Conservation (phyloP, 257 asterid genomes). For the Capsicum chinense region DNA sequence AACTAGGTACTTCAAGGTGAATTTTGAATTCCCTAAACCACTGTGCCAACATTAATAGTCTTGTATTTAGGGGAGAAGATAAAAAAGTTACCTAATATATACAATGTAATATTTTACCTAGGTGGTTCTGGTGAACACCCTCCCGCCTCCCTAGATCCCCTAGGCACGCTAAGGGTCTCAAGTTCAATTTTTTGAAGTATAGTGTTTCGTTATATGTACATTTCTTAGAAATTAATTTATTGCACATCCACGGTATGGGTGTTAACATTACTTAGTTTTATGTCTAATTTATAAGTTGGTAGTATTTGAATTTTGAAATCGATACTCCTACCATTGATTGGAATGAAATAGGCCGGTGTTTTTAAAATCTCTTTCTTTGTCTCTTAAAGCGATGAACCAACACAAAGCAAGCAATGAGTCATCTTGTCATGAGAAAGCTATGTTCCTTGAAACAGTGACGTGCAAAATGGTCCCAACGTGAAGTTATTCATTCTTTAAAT, state of each 20-base stretch:
- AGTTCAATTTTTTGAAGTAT: no score
- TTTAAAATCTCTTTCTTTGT: not conserved
- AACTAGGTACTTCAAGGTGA: no score
- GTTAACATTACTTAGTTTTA: not conserved
- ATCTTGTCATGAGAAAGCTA: not conserved
- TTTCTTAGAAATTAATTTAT: not conserved
- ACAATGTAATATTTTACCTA: no score
- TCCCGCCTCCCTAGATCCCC: no score
- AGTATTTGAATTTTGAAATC: not conserved
- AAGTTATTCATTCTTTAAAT: constrained; percentile 5
- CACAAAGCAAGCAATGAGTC: not conserved
- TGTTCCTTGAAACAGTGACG: not conserved
- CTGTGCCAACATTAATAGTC: no score
- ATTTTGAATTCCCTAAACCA: no score
- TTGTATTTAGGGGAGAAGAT: no score
- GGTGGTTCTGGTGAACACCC: no score
- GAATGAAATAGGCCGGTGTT: not conserved
- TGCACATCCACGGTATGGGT: not conserved
- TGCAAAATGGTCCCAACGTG: not conserved
- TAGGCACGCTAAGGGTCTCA: no score
- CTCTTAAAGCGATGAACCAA: not conserved
- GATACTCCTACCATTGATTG: not conserved
- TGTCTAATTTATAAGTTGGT: not conserved
- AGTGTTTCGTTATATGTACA: not conserved
- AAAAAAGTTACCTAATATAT: no score